A percentile compares a stretch with the other conserved stretches of the same genome.
Evolutionary conservation across 192 early-diverging fungal species (phyloP).

Genomic region (Globomyces pollinis-pini): DNA sequence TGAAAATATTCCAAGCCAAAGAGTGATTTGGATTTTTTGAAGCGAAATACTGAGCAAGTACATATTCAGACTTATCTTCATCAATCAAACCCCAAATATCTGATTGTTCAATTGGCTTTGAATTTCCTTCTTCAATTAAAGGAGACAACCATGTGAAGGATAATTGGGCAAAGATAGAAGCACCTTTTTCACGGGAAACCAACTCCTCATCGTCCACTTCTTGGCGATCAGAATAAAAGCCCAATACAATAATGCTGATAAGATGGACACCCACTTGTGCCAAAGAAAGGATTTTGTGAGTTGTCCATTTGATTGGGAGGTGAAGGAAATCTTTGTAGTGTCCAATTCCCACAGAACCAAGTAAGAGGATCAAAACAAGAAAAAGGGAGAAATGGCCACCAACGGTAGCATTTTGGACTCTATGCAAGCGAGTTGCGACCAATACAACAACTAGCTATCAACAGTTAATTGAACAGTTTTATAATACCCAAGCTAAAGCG

Average conservation of each 20-base stretch:
- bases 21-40: conserved; percentile 6
- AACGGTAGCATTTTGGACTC: neutral
- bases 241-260: conserved; percentile 2
- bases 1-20: conserved; percentile 6
- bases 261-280: neutral
- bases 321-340: neutral
- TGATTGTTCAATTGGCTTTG: conserved; percentile 14
- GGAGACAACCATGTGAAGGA: conserved; percentile 41
- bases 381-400: conserved; percentile 6
- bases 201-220: conserved; percentile 8
- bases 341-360: neutral
- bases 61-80: conserved; percentile 18
- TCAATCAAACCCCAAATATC: conserved; percentile 35
- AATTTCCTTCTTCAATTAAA: conserved; percentile 29
- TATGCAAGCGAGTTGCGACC: neutral
- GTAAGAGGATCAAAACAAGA: neutral
- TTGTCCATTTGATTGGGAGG: neutral
- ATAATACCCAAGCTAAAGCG: neutral
- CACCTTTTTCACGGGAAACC: conserved; percentile 11
- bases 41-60: conserved; percentile 12
- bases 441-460: neutral
- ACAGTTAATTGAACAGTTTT: no score
- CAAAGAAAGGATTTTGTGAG: neutral
- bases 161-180: conserved; percentile 27
- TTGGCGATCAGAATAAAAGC: neutral